Base-by-base conservation (phyloP, 257 asterid genomes). In the Rehmannia glutinosa region DNA sequence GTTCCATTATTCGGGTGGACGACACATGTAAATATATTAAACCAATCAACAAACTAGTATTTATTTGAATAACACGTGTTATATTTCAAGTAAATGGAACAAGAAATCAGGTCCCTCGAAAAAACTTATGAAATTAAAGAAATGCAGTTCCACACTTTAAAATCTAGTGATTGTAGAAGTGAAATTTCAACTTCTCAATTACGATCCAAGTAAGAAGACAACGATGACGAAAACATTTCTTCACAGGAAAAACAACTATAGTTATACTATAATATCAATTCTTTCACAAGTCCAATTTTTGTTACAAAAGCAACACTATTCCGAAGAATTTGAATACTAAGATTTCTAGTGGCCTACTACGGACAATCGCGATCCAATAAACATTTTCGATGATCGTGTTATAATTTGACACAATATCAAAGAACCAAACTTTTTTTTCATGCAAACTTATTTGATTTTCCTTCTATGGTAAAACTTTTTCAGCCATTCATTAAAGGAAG, bases 221-320 rank as follows among this genome's bases (percentile, higher is more conserved):
- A 55, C 3, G 1, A 19, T 9, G 36, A 4, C 5, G 35, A 52
- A 16, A 24, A 60, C 9, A 55, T 28, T 66, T 32, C 21, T 9
- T 28, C 4, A 9, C 39, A 61, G 33, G 7, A 38, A 53, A 11
- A 71, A 41, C 53, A 66, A 12, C 46, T 42, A 72, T 57, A 70
- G 15, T 32, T 61, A 62, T 68, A 25, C 53, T 53, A 46, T 30
- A 69, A 27, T 47, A 59, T 46, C n/a, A 51, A 27, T 62, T 47
- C 46, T 64, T 46, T 41, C 74, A 46, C 62, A 55, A 57, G 69
- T 38, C 58, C 59, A 62, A 12, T 33, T 56, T 54, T 45, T 52
- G 66, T 58, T 61, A 19, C 41, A 51, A 39, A n/a, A 17, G 56
- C 64, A 36, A 30, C 69, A 24, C 59, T 49, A 70, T 30, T 27